Percentiles rank a stretch among this genome's conserved stretches.
phyloP scores from a whole-genome alignment of 495 filamentous ascomycete species.

The Podospora appendiculata region DNA sequence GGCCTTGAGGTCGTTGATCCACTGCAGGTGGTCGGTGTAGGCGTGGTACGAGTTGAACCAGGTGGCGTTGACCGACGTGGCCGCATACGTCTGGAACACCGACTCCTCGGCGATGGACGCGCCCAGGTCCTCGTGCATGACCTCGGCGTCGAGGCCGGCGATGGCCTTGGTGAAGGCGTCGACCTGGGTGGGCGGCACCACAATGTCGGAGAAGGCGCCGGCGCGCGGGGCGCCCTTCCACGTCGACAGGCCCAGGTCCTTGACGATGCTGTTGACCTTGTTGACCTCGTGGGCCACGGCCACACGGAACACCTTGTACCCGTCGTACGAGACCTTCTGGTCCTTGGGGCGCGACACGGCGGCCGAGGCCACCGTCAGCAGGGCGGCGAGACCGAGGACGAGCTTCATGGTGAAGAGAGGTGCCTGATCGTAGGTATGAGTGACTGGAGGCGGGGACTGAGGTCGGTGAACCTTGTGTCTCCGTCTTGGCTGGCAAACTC shows the following conservation, averaged over 20 bases:
- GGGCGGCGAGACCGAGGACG: not conserved
- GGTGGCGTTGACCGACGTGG: slow-evolving; percentile 18
- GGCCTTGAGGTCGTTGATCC: slow-evolving; percentile 39
- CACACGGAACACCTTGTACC: slow-evolving; percentile 23
- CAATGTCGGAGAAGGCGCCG: slow-evolving; percentile 17
- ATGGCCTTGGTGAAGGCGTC: slow-evolving; percentile 13
- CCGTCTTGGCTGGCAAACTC: too few species aligned
- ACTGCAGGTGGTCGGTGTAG: slow-evolving; percentile 46
- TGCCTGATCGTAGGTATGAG: too few species aligned
- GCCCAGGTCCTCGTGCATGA: slow-evolving; percentile 25
- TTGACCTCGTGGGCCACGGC: slow-evolving; percentile 14
- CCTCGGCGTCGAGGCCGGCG: slow-evolving; percentile 10
- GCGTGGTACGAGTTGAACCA: slow-evolving; percentile 52
- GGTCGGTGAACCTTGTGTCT: too few species aligned
- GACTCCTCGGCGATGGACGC: slow-evolving; percentile 19
- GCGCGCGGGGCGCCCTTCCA: slow-evolving; percentile 23
- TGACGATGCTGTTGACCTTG: slow-evolving; percentile 16
- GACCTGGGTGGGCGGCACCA: slow-evolving; percentile 18
- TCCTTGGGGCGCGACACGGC: not conserved
- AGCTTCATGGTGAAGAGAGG: too few species aligned
- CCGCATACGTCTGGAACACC: slow-evolving; percentile 14
- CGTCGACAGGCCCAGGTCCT: slow-evolving; percentile 18
- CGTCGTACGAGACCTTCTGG: slow-evolving; percentile 13
- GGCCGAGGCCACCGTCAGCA: not conserved
- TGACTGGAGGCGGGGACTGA: too few species aligned